Evolutionary conservation across 176 grass and related monocot genomes (phyloP).

Genomic region (Musa schizocarpa): DNA sequence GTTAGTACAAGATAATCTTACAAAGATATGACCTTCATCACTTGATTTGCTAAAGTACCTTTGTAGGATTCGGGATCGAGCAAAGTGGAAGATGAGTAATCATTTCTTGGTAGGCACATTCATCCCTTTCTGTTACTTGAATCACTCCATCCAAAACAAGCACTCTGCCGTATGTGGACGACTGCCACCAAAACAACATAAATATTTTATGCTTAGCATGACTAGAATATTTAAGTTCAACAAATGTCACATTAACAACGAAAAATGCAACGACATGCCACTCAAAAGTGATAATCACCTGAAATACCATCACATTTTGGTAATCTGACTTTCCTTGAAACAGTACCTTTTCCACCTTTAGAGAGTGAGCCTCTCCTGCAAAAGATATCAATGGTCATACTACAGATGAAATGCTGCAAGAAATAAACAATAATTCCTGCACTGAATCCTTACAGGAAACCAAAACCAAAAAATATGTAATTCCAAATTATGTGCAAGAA

Average conservation of each 20-base stretch:
- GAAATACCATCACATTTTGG: conserved; percentile 93
- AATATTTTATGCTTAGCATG: not conserved
- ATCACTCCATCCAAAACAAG: conserved; percentile 91
- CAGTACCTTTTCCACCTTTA: conserved; percentile 83
- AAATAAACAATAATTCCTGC: not conserved
- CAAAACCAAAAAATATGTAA: not conserved
- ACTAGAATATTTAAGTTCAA: not conserved
- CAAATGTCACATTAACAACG: not conserved
- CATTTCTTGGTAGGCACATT: conserved; percentile 97
- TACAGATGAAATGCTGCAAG: not conserved
- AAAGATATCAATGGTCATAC: not conserved
- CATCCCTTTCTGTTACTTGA: conserved; percentile 80
- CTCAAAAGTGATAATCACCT: conserved; percentile 30
- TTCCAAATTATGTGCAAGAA: no score
- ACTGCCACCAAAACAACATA: conserved; percentile 32
- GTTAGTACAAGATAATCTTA: no score
- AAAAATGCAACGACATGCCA: not conserved
- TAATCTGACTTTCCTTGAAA: conserved; percentile 87
- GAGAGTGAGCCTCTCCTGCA: conserved; percentile 84
- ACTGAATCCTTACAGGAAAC: not conserved
- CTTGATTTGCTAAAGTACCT: conserved; percentile 31
- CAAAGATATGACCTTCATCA: not conserved
- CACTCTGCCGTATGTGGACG: conserved; percentile 84
- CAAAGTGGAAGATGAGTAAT: conserved; percentile 88
- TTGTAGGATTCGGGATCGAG: conserved; percentile 87